phyloP scores from a whole-genome alignment of 768 basidiomycete genomes.

The Gymnopilus dilepis region DNA sequence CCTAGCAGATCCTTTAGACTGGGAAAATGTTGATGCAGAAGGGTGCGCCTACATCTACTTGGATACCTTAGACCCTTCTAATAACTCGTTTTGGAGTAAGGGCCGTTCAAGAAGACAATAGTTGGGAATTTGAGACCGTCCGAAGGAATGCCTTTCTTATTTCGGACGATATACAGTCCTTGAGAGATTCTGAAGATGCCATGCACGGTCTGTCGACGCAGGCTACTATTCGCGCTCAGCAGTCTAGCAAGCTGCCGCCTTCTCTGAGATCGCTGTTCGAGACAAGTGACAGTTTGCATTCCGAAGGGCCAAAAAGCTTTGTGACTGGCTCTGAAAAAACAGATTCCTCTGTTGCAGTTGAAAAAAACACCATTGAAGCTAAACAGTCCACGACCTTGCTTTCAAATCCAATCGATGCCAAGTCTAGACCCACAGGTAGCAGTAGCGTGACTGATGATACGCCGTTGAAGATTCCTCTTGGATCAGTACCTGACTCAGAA shows the following conservation, averaged over 20 bases:
- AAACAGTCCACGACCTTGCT: background rate
- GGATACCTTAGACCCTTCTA: background rate
- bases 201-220: slow-evolving; percentile 33
- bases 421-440: background rate
- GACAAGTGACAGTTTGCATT: slow-evolving; percentile 44
- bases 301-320: slow-evolving; percentile 50
- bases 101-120: slow-evolving; percentile 38
- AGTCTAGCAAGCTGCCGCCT: slow-evolving; percentile 65
- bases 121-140: slow-evolving; percentile 83
- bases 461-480: background rate
- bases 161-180: slow-evolving; percentile 29
- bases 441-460: background rate
- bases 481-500: background rate
- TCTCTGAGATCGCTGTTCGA: slow-evolving; percentile 85
- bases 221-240: slow-evolving; percentile 55
- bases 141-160: slow-evolving; percentile 38
- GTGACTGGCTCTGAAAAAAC: slow-evolving; percentile 10
- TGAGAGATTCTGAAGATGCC: slow-evolving; percentile 10
- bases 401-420: background rate
- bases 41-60: slow-evolving; percentile 40
- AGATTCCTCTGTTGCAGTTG: background rate
- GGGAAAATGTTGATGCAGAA: slow-evolving; percentile 73
- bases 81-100: slow-evolving; percentile 6
- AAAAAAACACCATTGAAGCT: background rate
- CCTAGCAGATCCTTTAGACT: slow-evolving; percentile 71